Conservation (phyloP, 768 basidiomycete genomes). For the Trametes punicea region DNA sequence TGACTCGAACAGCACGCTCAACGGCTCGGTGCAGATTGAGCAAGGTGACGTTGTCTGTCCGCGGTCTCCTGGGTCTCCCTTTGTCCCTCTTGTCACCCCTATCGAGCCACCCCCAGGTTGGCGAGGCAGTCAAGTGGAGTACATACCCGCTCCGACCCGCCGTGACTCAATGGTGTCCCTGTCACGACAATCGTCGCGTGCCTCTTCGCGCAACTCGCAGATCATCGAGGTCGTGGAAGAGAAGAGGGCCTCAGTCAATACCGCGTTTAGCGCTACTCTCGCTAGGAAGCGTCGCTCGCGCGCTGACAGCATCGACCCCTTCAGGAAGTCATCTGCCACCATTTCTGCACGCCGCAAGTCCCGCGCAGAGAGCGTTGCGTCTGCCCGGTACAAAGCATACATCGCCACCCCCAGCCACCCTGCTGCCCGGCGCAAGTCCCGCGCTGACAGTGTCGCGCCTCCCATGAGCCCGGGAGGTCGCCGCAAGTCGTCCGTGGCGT, state of each 20-base stretch:
- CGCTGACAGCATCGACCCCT: slow-evolving; percentile 19
- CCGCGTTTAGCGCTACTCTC: not conserved
- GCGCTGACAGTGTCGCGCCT: not conserved
- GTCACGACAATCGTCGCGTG: slow-evolving; percentile 16
- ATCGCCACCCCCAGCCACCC: not conserved
- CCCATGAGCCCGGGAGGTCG: slow-evolving; percentile 4
- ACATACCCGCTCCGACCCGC: slow-evolving; percentile 1
- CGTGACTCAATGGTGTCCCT: slow-evolving; percentile 15
- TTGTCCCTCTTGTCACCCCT: slow-evolving; percentile 13
- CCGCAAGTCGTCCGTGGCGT: slow-evolving; percentile 3
- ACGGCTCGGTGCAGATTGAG: slow-evolving; percentile 1
- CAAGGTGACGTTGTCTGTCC: not conserved
- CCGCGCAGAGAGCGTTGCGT: slow-evolving; percentile 5
- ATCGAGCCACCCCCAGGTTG: slow-evolving; percentile 6
- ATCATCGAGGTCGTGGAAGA: not conserved
- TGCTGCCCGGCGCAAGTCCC: not conserved
- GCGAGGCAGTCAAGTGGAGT: not conserved
- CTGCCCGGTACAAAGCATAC: not conserved
- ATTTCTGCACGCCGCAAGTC: slow-evolving; percentile 8
- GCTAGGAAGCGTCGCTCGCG: slow-evolving; percentile 17
- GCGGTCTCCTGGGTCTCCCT: slow-evolving; percentile 12
- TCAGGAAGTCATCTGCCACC: slow-evolving; percentile 9
- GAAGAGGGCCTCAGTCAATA: not conserved
- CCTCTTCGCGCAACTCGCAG: slow-evolving; percentile 16
- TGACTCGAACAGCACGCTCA: slow-evolving; percentile 5